phyloP scores from a whole-genome alignment of 495 filamentous ascomycete species.

The Penicillium silybi region DNA sequence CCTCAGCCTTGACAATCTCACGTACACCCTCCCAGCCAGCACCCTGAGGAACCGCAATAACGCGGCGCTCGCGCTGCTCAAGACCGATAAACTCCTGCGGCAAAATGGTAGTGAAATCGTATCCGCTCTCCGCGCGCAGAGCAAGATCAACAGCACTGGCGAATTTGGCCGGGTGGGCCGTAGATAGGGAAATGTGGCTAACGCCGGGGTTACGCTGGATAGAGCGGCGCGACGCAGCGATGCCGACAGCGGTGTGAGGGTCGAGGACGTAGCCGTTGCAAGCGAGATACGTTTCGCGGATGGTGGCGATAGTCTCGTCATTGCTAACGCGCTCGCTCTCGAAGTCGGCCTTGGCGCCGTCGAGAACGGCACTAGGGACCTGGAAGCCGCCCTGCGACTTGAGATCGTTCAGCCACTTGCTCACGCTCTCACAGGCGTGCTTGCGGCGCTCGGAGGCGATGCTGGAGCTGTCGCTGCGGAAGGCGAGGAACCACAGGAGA shows the following conservation, averaged over 20 bases:
- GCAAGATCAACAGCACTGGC: slow-evolving; percentile 72
- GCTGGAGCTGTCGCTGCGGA: slow-evolving; percentile 46
- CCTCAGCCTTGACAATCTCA: slow-evolving; percentile 37
- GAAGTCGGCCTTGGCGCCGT: slow-evolving; percentile 62
- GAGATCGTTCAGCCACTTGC: slow-evolving; percentile 69
- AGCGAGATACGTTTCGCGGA: slow-evolving; percentile 58
- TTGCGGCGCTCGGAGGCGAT: slow-evolving; percentile 34
- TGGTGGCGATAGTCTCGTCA: slow-evolving; percentile 68
- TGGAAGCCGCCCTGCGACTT: slow-evolving; percentile 78
- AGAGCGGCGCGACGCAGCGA: slow-evolving; percentile 66
- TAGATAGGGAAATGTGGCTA: slow-evolving; percentile 76
- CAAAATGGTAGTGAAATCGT: slow-evolving; percentile 69
- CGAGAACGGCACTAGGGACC: slow-evolving; percentile 64
- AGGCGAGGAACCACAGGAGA: slow-evolving; percentile 87
- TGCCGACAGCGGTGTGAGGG: slow-evolving; percentile 85
- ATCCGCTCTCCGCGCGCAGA: slow-evolving; percentile 60
- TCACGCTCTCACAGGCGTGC: slow-evolving; percentile 51
- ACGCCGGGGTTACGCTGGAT: slow-evolving; percentile 47
- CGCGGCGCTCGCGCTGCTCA: slow-evolving; percentile 51
- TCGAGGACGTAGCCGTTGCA: slow-evolving; percentile 71
- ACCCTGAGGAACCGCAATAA: slow-evolving; percentile 25
- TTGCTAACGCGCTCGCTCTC: slow-evolving; percentile 81
- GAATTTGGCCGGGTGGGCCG: slow-evolving; percentile 94
- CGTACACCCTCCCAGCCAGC: slow-evolving; percentile 36
- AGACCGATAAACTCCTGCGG: slow-evolving; percentile 76